Evolutionary conservation across 2,329 filamentous ascomycete genomes (phyloP).

Genomic region (Botrytis deweyae): DNA sequence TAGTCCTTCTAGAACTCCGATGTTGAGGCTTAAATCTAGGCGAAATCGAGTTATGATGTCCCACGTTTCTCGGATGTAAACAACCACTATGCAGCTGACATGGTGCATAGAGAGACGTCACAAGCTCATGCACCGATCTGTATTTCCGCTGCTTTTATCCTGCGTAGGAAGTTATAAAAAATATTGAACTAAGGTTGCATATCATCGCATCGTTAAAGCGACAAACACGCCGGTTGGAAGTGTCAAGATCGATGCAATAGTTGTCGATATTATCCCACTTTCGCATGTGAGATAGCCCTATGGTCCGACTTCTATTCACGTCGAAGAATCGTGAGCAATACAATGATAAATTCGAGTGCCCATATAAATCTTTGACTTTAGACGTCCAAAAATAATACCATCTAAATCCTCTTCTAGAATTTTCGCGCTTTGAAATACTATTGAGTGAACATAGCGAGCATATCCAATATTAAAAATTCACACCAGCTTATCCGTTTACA

Average conservation of each 20-base stretch:
- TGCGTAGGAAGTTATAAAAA: not conserved
- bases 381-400: not conserved
- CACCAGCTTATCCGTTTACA: fast-evolving
- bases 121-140: not conserved
- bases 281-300: not conserved
- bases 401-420: not conserved
- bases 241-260: no score
- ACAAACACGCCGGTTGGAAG: not conserved
- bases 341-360: not conserved
- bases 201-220: not conserved
- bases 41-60: not conserved
- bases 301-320: not conserved
- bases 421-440: not conserved
- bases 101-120: not conserved
- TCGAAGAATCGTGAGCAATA: not conserved
- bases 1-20: not conserved
- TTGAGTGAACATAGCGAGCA: not conserved
- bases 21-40: not conserved
- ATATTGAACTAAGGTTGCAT: not conserved
- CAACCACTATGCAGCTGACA: not conserved
- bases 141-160: not conserved
- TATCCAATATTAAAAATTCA: not conserved
- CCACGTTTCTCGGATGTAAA: not conserved
- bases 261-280: not conserved
- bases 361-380: not conserved